phyloP scores from a whole-genome alignment of 2,329 filamentous ascomycete species.

The Dichotomopilus funicola region DNA sequence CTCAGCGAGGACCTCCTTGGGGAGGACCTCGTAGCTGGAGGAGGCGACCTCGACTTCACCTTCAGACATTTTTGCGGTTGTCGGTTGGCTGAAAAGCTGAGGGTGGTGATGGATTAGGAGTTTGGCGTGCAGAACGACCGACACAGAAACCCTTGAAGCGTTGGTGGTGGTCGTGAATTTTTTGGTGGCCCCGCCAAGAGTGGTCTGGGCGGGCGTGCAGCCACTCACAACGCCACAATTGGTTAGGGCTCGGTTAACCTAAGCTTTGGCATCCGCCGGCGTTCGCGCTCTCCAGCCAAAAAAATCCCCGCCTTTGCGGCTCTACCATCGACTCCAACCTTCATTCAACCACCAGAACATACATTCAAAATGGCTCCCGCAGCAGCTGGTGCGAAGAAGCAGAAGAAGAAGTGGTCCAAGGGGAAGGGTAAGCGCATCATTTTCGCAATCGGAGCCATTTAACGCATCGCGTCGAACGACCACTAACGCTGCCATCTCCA shows the following conservation, averaged over 20 bases:
- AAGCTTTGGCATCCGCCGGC: conserved; percentile 15
- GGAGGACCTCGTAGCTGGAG: conserved; percentile 71
- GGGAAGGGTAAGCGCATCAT: conserved; percentile 58
- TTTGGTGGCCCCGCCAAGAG: conserved; percentile 27
- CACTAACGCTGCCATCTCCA: conserved; percentile 13
- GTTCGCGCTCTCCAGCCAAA: conserved; percentile 16
- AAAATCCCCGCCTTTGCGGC: conserved; percentile 26
- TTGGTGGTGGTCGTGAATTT: conserved; percentile 23
- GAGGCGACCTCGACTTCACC: conserved; percentile 88
- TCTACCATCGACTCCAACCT: conserved; percentile 21
- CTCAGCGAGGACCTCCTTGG: conserved; percentile 86
- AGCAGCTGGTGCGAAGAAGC: conserved; percentile 64
- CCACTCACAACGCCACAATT: conserved; percentile 23
- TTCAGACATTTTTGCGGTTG: conserved; percentile 73
- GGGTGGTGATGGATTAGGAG: conserved; percentile 23
- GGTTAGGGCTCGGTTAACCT: conserved; percentile 28
- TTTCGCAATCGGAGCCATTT: conserved; percentile 6
- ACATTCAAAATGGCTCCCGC: conserved; percentile 43
- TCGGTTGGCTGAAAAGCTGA: conserved; percentile 26
- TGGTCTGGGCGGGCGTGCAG: conserved; percentile 17
- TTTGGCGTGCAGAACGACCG: conserved; percentile 21
- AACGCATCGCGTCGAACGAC: conserved; percentile 6
- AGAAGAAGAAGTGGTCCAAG: conserved; percentile 72
- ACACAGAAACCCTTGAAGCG: conserved; percentile 18
- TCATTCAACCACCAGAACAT: conserved; percentile 28